Conservation (phyloP, 2,329 filamentous ascomycete species). For the Aspergillus melleus region DNA sequence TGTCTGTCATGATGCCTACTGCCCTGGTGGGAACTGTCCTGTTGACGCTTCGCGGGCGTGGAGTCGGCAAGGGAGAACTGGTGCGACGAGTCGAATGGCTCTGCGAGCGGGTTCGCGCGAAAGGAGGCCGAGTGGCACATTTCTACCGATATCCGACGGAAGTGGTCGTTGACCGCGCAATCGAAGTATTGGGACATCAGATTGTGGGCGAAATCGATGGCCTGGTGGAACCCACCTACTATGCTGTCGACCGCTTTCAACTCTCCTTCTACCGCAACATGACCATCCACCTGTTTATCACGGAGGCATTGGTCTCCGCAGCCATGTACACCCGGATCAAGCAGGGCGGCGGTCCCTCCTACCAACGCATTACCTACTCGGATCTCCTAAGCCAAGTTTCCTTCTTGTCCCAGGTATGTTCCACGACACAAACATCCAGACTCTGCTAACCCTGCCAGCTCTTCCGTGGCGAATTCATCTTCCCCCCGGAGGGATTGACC, state of each 20-base stretch:
- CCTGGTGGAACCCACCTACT: conserved; percentile 87
- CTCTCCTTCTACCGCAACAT: conserved; percentile 98
- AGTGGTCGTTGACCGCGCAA: conserved; percentile 80
- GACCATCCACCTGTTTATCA: conserved; percentile 97
- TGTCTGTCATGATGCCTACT: conserved; percentile 97
- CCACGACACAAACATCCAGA: not conserved
- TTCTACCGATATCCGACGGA: conserved; percentile 79
- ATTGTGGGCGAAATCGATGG: conserved; percentile 78
- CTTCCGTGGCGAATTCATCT: conserved; percentile 96
- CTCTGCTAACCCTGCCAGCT: conserved; percentile 51
- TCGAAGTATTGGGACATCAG: conserved; percentile 88
- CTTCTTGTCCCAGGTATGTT: conserved; percentile 71
- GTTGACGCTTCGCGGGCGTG: conserved; percentile 84
- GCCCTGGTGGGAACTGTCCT: conserved; percentile 92
- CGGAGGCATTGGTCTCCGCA: conserved; percentile 84
- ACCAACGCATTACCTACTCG: conserved; percentile 74
- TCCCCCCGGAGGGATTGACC: conserved; percentile 79
- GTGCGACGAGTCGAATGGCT: conserved; percentile 90
- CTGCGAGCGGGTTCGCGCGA: conserved; percentile 73
- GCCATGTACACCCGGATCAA: conserved; percentile 92
- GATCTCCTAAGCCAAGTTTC: conserved; percentile 76
- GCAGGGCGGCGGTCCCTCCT: conserved; percentile 77
- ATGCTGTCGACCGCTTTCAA: conserved; percentile 93
- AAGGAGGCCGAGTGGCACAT: conserved; percentile 90
- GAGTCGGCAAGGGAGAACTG: conserved; percentile 84